phyloP scores from a whole-genome alignment of 768 basidiomycete genomes.

The Russula dissimulans region DNA sequence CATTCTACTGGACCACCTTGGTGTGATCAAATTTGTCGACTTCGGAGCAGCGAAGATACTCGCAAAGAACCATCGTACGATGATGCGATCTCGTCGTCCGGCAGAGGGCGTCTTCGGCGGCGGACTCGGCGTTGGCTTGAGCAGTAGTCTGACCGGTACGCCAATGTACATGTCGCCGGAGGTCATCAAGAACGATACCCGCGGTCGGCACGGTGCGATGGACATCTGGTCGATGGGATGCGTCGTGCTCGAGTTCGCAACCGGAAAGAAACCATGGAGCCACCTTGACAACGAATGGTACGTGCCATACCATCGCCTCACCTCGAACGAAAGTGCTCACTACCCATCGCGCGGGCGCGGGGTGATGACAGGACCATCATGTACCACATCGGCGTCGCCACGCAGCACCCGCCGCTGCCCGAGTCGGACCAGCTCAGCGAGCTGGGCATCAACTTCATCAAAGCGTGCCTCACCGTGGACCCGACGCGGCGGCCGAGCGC shows the following conservation, averaged over 20 bases:
- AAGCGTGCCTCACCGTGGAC: conserved; percentile 83
- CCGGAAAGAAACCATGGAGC: conserved; percentile 96
- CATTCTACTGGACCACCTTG: conserved; percentile 81
- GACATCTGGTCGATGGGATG: conserved; percentile 98
- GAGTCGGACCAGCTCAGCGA: conserved; percentile 84
- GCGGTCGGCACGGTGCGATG: conserved; percentile 89
- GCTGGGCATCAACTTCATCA: conserved; percentile 88
- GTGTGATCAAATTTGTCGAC: conserved; percentile 94
- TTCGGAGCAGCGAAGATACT: conserved; percentile 97
- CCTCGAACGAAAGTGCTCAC: neutral
- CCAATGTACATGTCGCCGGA: conserved; percentile 99
- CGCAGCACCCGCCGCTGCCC: conserved; percentile 91
- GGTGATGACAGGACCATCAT: conserved; percentile 79
- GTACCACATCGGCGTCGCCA: conserved; percentile 98
- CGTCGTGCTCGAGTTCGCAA: conserved; percentile 94
- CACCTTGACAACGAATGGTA: conserved; percentile 99
- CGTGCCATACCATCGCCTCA: neutral
- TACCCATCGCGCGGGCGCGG: too few species aligned
- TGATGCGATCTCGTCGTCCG: conserved; percentile 58
- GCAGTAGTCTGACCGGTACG: conserved; percentile 89
- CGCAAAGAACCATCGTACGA: conserved; percentile 78
- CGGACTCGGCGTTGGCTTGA: conserved; percentile 36
- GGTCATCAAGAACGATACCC: conserved; percentile 88
- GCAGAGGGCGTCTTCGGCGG: conserved; percentile 32
- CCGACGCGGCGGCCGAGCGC: conserved; percentile 78